These are phyloP conservation scores for Durotheca rogersii DNA, from an alignment of 495 filamentous ascomycete genomes.

Conservation along the genomic window DNA sequence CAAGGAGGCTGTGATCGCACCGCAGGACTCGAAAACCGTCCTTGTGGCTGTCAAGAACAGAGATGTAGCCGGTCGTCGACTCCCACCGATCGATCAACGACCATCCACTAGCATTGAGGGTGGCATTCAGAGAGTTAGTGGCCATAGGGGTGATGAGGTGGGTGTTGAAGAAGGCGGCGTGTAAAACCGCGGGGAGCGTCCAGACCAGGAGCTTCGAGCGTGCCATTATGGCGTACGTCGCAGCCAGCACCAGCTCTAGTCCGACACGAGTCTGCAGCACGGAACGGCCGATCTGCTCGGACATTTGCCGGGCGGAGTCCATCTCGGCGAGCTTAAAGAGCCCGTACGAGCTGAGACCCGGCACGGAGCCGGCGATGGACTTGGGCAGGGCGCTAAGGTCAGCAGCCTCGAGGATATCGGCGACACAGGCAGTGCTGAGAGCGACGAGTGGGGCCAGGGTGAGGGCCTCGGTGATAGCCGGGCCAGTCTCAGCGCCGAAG, in stretches of 20 bases:
- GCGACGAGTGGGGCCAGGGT: conserved; percentile 74
- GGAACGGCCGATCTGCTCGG: conserved; percentile 59
- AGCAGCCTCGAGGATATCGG: conserved; percentile 59
- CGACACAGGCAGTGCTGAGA: conserved; percentile 64
- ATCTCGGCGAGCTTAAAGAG: conserved; percentile 63
- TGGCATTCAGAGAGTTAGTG: conserved; percentile 60
- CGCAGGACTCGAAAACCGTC: conserved; percentile 79
- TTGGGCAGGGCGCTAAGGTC: conserved; percentile 59
- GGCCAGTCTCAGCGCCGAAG: conserved; percentile 69
- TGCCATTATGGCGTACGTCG: conserved; percentile 61
- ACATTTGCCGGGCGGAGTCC: conserved; percentile 50
- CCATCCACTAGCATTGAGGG: conserved; percentile 56
- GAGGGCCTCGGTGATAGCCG: conserved; percentile 68
- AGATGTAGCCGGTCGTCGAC: conserved; percentile 87
- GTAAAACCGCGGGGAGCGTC: conserved; percentile 67
- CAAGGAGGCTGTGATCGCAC: conserved; percentile 90
- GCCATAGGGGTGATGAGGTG: conserved; percentile 61
- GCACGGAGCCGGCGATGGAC: conserved; percentile 55
- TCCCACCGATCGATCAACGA: conserved; percentile 75
- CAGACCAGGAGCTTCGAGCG: conserved; percentile 67
- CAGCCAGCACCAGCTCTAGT: conserved; percentile 65
- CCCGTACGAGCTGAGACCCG: conserved; percentile 61
- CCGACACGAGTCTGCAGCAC: conserved; percentile 68
- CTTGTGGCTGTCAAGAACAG: conserved; percentile 72
- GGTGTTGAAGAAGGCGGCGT: conserved; percentile 68